A percentile compares a stretch with the other conserved stretches of the same genome.
phyloP scores from a whole-genome alignment of 2,329 filamentous ascomycete species.

The Monilinia vaccinii-corymbosi region DNA sequence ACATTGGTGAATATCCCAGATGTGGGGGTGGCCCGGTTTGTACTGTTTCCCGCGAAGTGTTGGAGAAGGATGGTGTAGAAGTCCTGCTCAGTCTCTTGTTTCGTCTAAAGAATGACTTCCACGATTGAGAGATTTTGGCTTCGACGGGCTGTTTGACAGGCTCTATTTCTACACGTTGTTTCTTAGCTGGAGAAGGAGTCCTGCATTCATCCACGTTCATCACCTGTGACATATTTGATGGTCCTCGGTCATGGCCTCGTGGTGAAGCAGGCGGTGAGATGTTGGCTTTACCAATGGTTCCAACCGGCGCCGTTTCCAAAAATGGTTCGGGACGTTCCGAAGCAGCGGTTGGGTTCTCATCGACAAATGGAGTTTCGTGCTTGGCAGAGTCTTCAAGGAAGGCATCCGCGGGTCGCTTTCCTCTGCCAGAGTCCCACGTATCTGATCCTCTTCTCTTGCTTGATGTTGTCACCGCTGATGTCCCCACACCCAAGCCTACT shows the following conservation, averaged over 20 bases:
- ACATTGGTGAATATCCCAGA: slow-evolving; percentile 21
- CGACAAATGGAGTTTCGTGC: slow-evolving; percentile 4
- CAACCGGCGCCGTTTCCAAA: slow-evolving; percentile 38
- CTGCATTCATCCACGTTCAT: slow-evolving; percentile 33
- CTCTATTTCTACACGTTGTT: slow-evolving; percentile 8
- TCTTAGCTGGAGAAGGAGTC: slow-evolving; percentile 37
- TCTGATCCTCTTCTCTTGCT: slow-evolving; percentile 42
- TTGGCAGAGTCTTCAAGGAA: slow-evolving; percentile 18
- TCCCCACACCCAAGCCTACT: slow-evolving; percentile 47
- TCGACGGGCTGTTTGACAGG: slow-evolving; percentile 41
- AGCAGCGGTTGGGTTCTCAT: slow-evolving; percentile 19
- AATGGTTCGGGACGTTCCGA: slow-evolving; percentile 30
- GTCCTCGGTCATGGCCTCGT: slow-evolving; percentile 31
- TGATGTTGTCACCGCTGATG: slow-evolving; percentile 46
- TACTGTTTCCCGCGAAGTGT: slow-evolving; percentile 86
- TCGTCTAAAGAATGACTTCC: slow-evolving; percentile 64
- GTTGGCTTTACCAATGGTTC: slow-evolving; percentile 39
- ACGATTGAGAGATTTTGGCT: slow-evolving; percentile 41
- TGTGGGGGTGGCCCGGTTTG: slow-evolving; percentile 28
- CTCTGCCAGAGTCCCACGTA: slow-evolving; percentile 29
- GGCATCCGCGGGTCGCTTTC: slow-evolving; percentile 26
- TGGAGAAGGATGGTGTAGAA: slow-evolving; percentile 68
- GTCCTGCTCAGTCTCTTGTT: slow-evolving; percentile 42
- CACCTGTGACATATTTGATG: slow-evolving; percentile 44
- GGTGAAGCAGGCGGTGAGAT: slow-evolving; percentile 39